These are phyloP conservation scores for Penicillium griseofulvum DNA, from an alignment of 2,329 filamentous ascomycete species.

Conservation along the genomic window DNA sequence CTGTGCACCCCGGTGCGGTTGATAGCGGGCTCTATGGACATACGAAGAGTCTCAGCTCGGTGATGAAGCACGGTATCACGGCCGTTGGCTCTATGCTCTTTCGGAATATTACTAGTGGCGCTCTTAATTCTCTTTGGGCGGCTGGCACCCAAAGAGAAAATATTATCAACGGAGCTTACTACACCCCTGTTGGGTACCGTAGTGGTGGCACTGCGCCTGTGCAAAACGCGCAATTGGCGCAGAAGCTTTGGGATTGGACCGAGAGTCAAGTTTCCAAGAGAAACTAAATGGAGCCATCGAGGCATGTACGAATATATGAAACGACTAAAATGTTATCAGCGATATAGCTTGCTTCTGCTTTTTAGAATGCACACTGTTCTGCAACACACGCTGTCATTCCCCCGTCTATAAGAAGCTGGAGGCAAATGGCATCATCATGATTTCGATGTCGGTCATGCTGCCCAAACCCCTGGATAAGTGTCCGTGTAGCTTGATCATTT, in stretches of 20 bases:
- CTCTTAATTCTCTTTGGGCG: slow-evolving; percentile 45
- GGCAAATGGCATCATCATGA: slow-evolving; percentile 23
- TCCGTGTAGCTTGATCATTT: background rate
- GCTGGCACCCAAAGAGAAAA: slow-evolving; percentile 33
- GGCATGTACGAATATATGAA: background rate
- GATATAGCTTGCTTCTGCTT: background rate
- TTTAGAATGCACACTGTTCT: background rate
- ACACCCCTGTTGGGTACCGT: slow-evolving; percentile 39
- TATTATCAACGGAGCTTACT: slow-evolving; percentile 42
- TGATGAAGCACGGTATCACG: slow-evolving; percentile 24
- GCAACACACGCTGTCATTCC: background rate
- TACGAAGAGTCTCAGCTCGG: slow-evolving; percentile 23
- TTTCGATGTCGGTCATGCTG: slow-evolving; percentile 8
- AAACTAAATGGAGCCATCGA: background rate
- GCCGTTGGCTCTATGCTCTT: slow-evolving; percentile 27
- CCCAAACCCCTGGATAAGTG: background rate
- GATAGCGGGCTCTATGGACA: slow-evolving; percentile 41
- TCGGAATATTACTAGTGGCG: slow-evolving; percentile 34
- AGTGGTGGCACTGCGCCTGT: slow-evolving; percentile 32
- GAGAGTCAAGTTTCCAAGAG: slow-evolving; percentile 34
- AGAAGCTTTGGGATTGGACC: slow-evolving; percentile 46
- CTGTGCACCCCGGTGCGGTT: slow-evolving; percentile 52
- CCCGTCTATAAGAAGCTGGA: background rate
- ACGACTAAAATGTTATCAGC: background rate
- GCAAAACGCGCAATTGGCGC: slow-evolving; percentile 33